Base-by-base conservation (phyloP, 768 basidiomycete genomes). In the Galerina marginata region DNA sequence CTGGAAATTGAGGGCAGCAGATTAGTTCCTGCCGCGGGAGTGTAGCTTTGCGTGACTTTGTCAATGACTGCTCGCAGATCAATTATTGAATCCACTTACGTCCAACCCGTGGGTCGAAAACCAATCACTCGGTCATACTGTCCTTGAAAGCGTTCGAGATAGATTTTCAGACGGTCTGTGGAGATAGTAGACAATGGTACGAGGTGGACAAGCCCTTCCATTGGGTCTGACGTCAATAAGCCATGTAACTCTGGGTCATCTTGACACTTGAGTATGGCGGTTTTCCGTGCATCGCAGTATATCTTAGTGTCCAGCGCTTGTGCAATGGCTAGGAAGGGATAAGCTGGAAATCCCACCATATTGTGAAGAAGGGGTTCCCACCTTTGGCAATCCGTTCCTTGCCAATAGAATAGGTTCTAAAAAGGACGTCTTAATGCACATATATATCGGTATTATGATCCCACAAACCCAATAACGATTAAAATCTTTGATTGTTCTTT, bases 331-430 rank as follows among this genome's bases (percentile, higher is more conserved):
- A 64, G 11, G 16, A 33, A 44, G 26, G 33, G 58, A 63, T 58
- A 16, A 50, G 26, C 59, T 16, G 55, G 49, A 12, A 10, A 33
- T 25, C 12, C 4, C 53, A 36, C 23, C 53, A 39, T 14, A n/a
- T 58, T 42, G 29, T 40, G 25, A 6, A 38, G 60, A 46, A 36
- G 39, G 51, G 26, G 10, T 25, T 29, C 52, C 66, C 58, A 93
- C 94, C 95, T 84, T 98, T 97, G 42, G 97, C 95, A 42, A 99
- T 91, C 23, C 97, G 88, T 73, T 99, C 97, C 73, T 99, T 99
- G 42, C 97, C 97, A 50, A 99, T 94, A 0, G 93, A 93, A 74
- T 99, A 99, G 0, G 97, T 98, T 9, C 95, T 94, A 60, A 56
- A 36, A 11, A 23, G 23, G 26, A 45, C 49, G 20, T 39, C 43